These are phyloP conservation scores for Trypanosoma mega DNA, from an alignment of 208 protist genomes.

Conservation along the genomic window DNA sequence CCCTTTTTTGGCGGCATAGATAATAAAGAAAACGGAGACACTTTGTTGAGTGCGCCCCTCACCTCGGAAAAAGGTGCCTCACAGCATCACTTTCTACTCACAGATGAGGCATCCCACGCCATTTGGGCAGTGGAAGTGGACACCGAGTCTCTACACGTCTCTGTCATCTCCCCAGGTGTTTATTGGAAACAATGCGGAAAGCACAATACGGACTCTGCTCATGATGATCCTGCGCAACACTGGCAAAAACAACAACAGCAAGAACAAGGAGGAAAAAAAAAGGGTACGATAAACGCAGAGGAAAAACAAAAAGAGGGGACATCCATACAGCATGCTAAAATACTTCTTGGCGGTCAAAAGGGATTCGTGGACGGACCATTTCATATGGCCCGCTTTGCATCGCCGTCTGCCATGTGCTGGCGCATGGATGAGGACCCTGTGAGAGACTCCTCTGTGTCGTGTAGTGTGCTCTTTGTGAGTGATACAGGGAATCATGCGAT, in stretches of 20 bases:
- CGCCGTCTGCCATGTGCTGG: conserved; percentile 74
- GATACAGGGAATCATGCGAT: conserved; percentile 75
- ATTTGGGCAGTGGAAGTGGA: conserved; percentile 63
- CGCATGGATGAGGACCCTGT: conserved; percentile 32
- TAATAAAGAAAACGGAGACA: no score
- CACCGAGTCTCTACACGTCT: conserved; percentile 13
- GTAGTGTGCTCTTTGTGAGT: conserved; percentile 71
- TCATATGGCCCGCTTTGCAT: conserved; percentile 55
- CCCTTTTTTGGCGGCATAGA: no score
- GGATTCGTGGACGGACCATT: conserved; percentile 79
- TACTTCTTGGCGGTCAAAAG: conserved; percentile 39
- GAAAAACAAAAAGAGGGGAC: background rate
- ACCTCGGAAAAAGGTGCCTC: no score
- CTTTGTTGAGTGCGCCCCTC: no score
- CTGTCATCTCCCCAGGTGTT: conserved; percentile 21
- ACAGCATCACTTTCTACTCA: conserved; percentile 50
- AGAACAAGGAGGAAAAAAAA: no score
- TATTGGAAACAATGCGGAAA: conserved; percentile 7
- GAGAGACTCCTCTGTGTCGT: background rate
- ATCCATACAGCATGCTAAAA: conserved; percentile 5
- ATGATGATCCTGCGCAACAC: background rate
- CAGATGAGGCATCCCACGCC: conserved; percentile 44
- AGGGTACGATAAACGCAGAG: background rate
- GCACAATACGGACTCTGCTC: background rate
- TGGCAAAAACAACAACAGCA: no score